Conservation (phyloP, 805 yeast species). For the Kodamaea leandrae region DNA sequence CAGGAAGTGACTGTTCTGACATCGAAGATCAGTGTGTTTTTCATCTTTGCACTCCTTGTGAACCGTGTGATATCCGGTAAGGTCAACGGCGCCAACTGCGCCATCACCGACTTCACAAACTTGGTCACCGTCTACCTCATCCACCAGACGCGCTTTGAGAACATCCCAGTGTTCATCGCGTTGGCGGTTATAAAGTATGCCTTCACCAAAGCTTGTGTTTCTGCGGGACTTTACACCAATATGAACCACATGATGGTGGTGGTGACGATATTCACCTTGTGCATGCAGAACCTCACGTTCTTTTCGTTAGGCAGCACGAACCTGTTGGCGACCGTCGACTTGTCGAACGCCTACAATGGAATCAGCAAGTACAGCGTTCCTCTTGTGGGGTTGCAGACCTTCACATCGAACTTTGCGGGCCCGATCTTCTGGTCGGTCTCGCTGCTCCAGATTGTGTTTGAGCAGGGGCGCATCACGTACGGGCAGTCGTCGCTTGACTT, state of each 20-base stretch:
- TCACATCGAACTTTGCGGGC: conserved; percentile 80
- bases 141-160: conserved; percentile 52
- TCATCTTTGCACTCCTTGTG: conserved; percentile 29
- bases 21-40: conserved; percentile 23
- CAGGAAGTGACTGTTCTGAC: conserved; percentile 25
- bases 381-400: conserved; percentile 74
- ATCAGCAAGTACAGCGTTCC: conserved; percentile 64
- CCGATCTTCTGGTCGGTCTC: conserved; percentile 78
- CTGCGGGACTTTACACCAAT: not conserved
- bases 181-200: conserved; percentile 24
- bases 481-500: conserved; percentile 17
- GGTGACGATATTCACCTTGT: conserved; percentile 38
- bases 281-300: conserved; percentile 73
- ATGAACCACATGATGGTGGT: conserved; percentile 16
- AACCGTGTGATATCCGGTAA: conserved; percentile 29
- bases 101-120: conserved; percentile 34
- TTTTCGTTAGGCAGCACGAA: conserved; percentile 90
- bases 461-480: conserved; percentile 20
- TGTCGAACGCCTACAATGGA: conserved; percentile 92
- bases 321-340: conserved; percentile 85
- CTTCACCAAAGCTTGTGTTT: conserved; percentile 15
- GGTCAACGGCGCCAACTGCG: conserved; percentile 22
- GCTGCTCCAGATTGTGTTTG: conserved; percentile 40
- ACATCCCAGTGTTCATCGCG: conserved; percentile 53
- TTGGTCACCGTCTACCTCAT: conserved; percentile 44